Conservation (phyloP, 495 filamentous ascomycete genomes). For the Aspergillus diversus region DNA sequence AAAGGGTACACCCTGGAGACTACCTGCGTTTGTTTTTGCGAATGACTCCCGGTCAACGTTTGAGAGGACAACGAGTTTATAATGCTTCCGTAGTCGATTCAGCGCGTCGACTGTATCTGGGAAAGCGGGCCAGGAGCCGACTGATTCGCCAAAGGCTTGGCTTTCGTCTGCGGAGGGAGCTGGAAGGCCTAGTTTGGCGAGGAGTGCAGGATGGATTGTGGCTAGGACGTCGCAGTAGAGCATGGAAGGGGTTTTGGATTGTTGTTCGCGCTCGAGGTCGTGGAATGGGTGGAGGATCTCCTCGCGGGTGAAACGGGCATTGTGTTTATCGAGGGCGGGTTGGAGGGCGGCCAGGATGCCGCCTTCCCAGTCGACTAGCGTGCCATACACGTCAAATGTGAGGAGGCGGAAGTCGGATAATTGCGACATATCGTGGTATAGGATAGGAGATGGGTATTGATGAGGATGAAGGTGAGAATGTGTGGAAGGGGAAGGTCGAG, state of each 20-base stretch:
- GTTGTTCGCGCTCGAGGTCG: constrained; percentile 47
- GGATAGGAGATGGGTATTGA: neutral
- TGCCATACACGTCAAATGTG: constrained; percentile 82
- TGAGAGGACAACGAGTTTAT: constrained; percentile 71
- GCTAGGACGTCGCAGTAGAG: constrained; percentile 62
- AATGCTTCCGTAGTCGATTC: constrained; percentile 55
- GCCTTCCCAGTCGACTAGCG: constrained; percentile 76
- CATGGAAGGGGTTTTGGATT: constrained; percentile 52
- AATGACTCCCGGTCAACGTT: constrained; percentile 74
- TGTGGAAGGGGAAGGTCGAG: neutral
- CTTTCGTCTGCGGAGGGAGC: constrained; percentile 34
- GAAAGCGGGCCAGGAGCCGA: constrained; percentile 67
- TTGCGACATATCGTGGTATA: constrained; percentile 29
- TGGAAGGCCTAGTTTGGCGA: constrained; percentile 41
- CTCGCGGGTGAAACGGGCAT: constrained; percentile 39
- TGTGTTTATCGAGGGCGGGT: constrained; percentile 45
- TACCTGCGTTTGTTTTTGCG: constrained; percentile 50
- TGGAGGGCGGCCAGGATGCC: constrained; percentile 44
- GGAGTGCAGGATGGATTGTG: constrained; percentile 50
- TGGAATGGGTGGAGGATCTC: constrained; percentile 44
- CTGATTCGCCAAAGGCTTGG: constrained; percentile 53
- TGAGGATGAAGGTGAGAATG: neutral
- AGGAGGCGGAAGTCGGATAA: constrained; percentile 56
- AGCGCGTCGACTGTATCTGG: constrained; percentile 66
- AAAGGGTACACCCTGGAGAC: constrained; percentile 57